Base-by-base conservation (phyloP, 2,329 filamentous ascomycete species). In the Fusarium abutilonis region DNA sequence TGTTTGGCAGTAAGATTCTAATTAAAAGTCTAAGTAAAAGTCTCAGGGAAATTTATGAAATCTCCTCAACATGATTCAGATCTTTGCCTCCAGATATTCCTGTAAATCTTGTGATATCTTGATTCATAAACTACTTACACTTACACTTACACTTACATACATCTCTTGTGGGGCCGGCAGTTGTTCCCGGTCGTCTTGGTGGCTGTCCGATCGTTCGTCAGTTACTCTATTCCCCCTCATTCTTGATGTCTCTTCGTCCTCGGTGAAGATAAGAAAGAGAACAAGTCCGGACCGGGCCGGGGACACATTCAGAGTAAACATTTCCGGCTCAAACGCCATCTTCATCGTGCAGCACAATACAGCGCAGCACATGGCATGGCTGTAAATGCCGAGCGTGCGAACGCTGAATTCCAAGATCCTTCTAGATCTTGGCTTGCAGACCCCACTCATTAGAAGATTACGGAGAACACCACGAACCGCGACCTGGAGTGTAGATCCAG, bases 91-190 rank as follows among this genome's bases (percentile, higher is more conserved):
- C 6, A 26, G 6, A 26, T 26, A 26, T 26, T 26, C 23, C 23
- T 26, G 23, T 26, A 8, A 8, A 26, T 26, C 6, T 4, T 26
- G 23, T 26, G 23, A 26, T 26, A 26, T 26, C 23, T 26, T 7
- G 23, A 39, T 15, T 46, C 29, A 17, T 53, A 19, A 35, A 45
- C n/a, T 21, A 19, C 31, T 32, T 31, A 41, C 40, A 45, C 10
- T 11, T 38, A 41, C 34, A 50, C 49, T 19, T 31, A 39, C 40
- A 45, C 10, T 11, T 38, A 43, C 34, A 50, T 46, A 3, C 3
- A 19, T 19, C 49, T 31, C 23, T 40, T 46, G 57, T 44, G 68
- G 68, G 66, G 44, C 68, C 68, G 68, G 68, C 55, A 63, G 56
- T 52, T 23, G n/a, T 51, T 69, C 61, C 68, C 68, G 68, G 68